A percentile compares a stretch with the other conserved stretches of the same genome.
These are phyloP conservation scores for Stevia rebaudiana DNA, from an alignment of 140 eudicot species.

Conservation along the genomic window DNA sequence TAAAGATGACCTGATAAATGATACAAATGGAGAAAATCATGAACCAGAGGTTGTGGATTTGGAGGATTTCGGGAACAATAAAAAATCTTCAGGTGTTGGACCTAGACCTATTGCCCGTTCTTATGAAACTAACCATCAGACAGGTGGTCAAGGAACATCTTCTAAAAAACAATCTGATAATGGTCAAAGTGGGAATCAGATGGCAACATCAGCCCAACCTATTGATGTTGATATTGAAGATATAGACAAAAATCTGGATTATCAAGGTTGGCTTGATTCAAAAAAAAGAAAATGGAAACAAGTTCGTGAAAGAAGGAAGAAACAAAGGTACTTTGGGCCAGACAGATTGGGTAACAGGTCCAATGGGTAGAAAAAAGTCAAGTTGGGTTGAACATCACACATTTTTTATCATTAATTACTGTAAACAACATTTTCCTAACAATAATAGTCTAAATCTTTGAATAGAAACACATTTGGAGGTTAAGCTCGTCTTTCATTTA, in stretches of 20 bases:
- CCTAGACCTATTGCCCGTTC: constrained; percentile 74
- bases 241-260: constrained; percentile 63
- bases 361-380: neutral
- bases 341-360: constrained; percentile 6
- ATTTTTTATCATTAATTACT: neutral
- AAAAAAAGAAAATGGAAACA: constrained; percentile 95
- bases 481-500: neutral
- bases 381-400: neutral
- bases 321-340: constrained; percentile 55
- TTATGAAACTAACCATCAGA: constrained; percentile 46
- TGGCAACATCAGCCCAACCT: constrained; percentile 25
- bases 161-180: constrained; percentile 25
- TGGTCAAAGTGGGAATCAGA: constrained; percentile 19
- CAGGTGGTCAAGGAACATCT: constrained; percentile 23
- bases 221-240: constrained; percentile 29
- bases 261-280: constrained; percentile 84
- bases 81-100: constrained; percentile 36
- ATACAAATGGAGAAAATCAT: constrained; percentile 28
- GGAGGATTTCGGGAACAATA: constrained; percentile 72
- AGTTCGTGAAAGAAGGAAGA: constrained; percentile 72
- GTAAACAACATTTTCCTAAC: neutral
- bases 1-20: constrained; percentile 22
- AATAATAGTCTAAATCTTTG: neutral
- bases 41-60: constrained; percentile 45
- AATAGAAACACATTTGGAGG: neutral